phyloP scores from a whole-genome alignment of 345 rosid genomes.

The Citrus medica region DNA sequence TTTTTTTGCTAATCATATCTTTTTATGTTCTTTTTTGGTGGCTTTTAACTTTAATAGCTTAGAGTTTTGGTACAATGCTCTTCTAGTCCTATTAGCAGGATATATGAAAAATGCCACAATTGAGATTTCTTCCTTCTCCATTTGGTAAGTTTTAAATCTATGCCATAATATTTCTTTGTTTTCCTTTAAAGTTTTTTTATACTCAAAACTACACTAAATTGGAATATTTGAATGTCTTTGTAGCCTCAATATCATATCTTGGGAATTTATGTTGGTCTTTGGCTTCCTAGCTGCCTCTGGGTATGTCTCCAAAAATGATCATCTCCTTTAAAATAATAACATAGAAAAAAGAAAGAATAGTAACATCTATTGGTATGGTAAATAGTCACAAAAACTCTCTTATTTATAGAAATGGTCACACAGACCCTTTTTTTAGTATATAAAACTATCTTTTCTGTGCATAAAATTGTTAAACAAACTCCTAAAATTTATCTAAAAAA shows the following conservation, averaged over 20 bases:
- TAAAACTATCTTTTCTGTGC: too few species aligned
- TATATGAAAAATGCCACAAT: constrained; percentile 43
- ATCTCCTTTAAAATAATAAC: neutral
- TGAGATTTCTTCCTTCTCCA: constrained; percentile 52
- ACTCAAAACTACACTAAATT: neutral
- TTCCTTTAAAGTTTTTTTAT: neutral
- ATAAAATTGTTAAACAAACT: too few species aligned
- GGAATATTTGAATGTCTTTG: neutral
- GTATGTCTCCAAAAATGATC: constrained; percentile 11
- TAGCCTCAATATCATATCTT: constrained; percentile 44
- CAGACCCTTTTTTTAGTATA: too few species aligned
- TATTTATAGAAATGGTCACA: too few species aligned
- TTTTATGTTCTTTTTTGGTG: neutral
- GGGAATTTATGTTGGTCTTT: constrained; percentile 56
- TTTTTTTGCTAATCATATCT: neutral
- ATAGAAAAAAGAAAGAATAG: too few species aligned
- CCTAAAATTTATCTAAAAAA: too few species aligned
- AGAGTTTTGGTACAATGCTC: constrained; percentile 55
- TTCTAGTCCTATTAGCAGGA: constrained; percentile 53
- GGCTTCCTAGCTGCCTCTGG: constrained; percentile 53
- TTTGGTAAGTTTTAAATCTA: constrained; percentile 32
- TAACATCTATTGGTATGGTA: too few species aligned
- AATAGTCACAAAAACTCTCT: too few species aligned
- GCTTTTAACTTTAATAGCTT: constrained; percentile 26
- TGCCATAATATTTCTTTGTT: neutral